Conservation (phyloP, 2,329 filamentous ascomycete species). For the Rhynchosporium secalis region DNA sequence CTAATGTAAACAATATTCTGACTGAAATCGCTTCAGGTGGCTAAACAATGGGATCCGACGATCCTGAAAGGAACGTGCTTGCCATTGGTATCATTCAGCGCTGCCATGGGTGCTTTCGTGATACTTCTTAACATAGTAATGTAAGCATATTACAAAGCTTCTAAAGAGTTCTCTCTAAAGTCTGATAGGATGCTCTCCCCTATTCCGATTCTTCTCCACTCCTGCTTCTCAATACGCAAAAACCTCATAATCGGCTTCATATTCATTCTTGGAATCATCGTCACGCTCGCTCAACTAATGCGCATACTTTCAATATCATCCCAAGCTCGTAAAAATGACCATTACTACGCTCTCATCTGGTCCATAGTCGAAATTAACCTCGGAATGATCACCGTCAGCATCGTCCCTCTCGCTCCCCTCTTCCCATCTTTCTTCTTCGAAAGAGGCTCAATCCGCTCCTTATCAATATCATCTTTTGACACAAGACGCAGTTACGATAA, state of each 20-base stretch:
- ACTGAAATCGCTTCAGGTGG: conserved; percentile 27
- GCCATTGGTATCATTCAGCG: conserved; percentile 46
- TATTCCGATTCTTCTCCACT: conserved; percentile 45
- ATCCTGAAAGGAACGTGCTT: conserved; percentile 44
- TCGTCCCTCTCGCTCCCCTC: conserved; percentile 48
- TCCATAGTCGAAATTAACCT: conserved; percentile 48
- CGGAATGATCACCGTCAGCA: conserved; percentile 46
- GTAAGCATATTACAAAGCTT: conserved; percentile 35
- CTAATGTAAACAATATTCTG: not conserved
- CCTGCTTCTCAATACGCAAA: conserved; percentile 44
- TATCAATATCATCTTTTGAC: conserved; percentile 4
- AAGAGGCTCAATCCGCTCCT: conserved; percentile 25
- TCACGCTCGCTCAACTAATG: conserved; percentile 52
- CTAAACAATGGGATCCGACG: conserved; percentile 46
- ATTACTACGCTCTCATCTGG: conserved; percentile 46
- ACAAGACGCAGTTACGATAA: conserved; percentile 14
- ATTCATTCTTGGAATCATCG: conserved; percentile 52
- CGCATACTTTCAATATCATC: conserved; percentile 51
- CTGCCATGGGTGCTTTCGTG: conserved; percentile 44
- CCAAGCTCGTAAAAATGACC: conserved; percentile 48
- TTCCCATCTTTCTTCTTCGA: conserved; percentile 41
- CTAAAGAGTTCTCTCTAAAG: not conserved
- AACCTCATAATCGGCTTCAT: conserved; percentile 46
- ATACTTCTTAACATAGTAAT: conserved; percentile 46
- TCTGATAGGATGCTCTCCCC: conserved; percentile 44